These are phyloP conservation scores for Berberis thunbergii DNA, from an alignment of 164 flowering plant genomes.

Conservation along the genomic window DNA sequence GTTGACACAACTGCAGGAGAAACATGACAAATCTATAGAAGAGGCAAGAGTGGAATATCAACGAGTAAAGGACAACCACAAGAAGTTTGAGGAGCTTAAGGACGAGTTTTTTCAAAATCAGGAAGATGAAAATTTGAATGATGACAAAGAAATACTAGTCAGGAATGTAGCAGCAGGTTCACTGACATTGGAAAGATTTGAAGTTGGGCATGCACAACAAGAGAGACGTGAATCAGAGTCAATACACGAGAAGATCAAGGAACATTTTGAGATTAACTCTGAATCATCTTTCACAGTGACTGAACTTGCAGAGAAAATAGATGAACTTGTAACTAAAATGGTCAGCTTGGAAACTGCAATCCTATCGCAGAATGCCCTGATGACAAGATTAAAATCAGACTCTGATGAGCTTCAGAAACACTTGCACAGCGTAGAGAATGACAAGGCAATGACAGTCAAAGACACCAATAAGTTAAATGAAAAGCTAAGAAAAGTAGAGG, in stretches of 20 bases:
- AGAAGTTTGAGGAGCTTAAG: conserved; percentile 36
- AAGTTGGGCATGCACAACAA: conserved; percentile 9
- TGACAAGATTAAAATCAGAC: conserved; percentile 52
- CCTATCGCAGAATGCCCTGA: conserved; percentile 58
- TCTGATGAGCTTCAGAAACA: conserved; percentile 56
- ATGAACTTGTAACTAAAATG: conserved; percentile 72
- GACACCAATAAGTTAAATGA: conserved; percentile 26
- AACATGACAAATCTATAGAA: conserved; percentile 32
- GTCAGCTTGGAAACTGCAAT: conserved; percentile 46
- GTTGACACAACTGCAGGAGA: conserved; percentile 42
- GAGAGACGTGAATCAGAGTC: conserved; percentile 17
- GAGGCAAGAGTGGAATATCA: conserved; percentile 39
- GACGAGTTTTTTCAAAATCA: conserved; percentile 11
- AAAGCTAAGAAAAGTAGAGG: conserved; percentile 42
- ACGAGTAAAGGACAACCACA: conserved; percentile 33
- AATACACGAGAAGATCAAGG: conserved; percentile 21
- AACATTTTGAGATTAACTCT: conserved; percentile 23
- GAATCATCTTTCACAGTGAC: conserved; percentile 33
- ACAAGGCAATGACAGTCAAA: conserved; percentile 25
- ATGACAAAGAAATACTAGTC: conserved; percentile 4
- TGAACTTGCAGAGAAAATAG: conserved; percentile 74
- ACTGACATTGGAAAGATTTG: conserved; percentile 1
- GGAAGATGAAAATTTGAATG: conserved; percentile 7
- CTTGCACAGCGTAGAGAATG: conserved; percentile 50
- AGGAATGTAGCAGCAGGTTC: conserved; percentile 2